Conservation (phyloP, 2,329 filamentous ascomycete genomes). For the Scolecobasidium constrictum region DNA sequence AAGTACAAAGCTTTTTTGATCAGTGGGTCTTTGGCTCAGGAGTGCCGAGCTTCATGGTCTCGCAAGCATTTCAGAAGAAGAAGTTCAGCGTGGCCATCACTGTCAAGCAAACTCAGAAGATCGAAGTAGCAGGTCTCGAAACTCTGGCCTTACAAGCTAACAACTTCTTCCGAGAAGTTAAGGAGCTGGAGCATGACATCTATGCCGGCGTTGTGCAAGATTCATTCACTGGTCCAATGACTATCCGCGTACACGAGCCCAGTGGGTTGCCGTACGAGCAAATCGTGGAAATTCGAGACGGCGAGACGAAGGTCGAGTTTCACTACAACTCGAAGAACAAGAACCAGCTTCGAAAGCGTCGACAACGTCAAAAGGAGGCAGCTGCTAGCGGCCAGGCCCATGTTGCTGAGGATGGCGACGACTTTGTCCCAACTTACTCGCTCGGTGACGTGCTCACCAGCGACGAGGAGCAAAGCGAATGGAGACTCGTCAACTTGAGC, state of each 20-base stretch:
- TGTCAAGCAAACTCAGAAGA: conserved; percentile 62
- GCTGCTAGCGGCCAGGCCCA: conserved; percentile 48
- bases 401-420: conserved; percentile 52
- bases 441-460: conserved; percentile 82
- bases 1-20: conserved; percentile 81
- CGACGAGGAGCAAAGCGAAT: conserved; percentile 69
- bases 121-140: conserved; percentile 18
- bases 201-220: conserved; percentile 59
- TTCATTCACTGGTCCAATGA: conserved; percentile 90
- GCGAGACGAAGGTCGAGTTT: conserved; percentile 77
- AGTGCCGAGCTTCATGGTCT: conserved; percentile 77
- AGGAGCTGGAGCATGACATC: conserved; percentile 63
- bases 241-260: conserved; percentile 92
- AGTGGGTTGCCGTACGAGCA: conserved; percentile 98
- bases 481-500: conserved; percentile 82
- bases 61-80: conserved; percentile 94
- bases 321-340: conserved; percentile 99
- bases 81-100: conserved; percentile 87
- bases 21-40: conserved; percentile 88
- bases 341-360: conserved; percentile 76
- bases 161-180: conserved; percentile 74
- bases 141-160: conserved; percentile 47
- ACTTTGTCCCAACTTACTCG: conserved; percentile 80
- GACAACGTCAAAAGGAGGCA: conserved; percentile 66
- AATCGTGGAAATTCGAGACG: conserved; percentile 89